Evolutionary conservation across 1,284 basidiomycete genomes (phyloP), one percentile per base, ranked within the genome.

Genomic region (Chalciporus sp.): DNA sequence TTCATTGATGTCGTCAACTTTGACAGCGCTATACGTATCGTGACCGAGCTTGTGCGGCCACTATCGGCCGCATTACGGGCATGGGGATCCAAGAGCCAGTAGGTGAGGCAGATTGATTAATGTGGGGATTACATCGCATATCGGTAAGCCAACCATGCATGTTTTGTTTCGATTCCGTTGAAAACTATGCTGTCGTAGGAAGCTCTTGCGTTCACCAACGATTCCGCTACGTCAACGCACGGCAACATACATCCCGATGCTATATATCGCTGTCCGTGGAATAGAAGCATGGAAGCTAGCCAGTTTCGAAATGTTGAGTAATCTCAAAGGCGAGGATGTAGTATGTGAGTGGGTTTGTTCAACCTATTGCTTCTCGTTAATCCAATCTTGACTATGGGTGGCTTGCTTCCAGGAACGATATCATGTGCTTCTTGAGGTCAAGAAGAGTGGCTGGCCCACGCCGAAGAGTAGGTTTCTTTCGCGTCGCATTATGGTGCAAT

Each of bases 241-340:
- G 96, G 95, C 40, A 92, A 90, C 58, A 74, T 98, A 53, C 79
- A 88, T 52, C 75, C 85, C 4, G 83, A 87, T 53, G 87, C 91
- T 2, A 83, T 99, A 84, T 98, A 54, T 90, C 92, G 6, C 85
- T 86, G 0, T 92, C 94, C 1, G n/a, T n/a, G n/a, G n/a, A n/a
- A n/a, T n/a, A n/a, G 93, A 96, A 19, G 97, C 99, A 75, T 99
- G 95, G 96, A 91, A 91, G 66, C 76, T 99, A 9, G 95, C 91
- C 28, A 96, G 96, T 1, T 95, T 99, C 65, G 97, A 99, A 63
- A 73, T 95, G 1, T 73, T 98, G 62, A 95, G 90, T 63, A 90
- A 80, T 63, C 78, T 87, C 4, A 88, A 83, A 64, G 93, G 95
- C 52, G 84, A 88, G n/a, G 69, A 77, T 44, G 80, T 89, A 9